A percentile compares a stretch with the other conserved stretches of the same genome.
These are phyloP conservation scores for Colletotrichum tabaci DNA, from an alignment of 2,329 filamentous ascomycete species.

Conservation along the genomic window DNA sequence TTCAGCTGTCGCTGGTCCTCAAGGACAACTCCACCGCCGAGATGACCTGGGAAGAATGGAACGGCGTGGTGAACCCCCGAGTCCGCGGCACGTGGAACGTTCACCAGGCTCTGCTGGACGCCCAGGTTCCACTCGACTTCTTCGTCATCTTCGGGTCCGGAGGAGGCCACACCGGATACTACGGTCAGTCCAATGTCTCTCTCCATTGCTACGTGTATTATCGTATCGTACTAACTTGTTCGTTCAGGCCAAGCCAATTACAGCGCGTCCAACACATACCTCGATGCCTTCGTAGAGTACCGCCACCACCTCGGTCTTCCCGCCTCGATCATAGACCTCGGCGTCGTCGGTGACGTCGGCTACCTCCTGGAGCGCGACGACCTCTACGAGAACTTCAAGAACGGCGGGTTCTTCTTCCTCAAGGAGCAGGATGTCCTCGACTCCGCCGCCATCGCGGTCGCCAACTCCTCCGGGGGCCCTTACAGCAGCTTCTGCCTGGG, in stretches of 20 bases:
- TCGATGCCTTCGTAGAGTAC: slow-evolving; percentile 56
- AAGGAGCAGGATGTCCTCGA: slow-evolving; percentile 27
- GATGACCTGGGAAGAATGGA: slow-evolving; percentile 55
- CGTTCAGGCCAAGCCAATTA: slow-evolving; percentile 56
- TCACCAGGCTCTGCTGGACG: slow-evolving; percentile 48
- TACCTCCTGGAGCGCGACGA: slow-evolving; percentile 40
- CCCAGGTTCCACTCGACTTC: slow-evolving; percentile 51
- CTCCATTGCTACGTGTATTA: too few species aligned
- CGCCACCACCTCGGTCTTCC: slow-evolving; percentile 53
- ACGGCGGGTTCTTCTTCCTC: slow-evolving; percentile 25
- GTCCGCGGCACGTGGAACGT: slow-evolving; percentile 59
- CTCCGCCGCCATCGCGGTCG: slow-evolving; percentile 5
- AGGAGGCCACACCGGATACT: slow-evolving; percentile 58
- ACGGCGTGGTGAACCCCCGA: slow-evolving; percentile 52
- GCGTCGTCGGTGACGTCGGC: slow-evolving; percentile 54
- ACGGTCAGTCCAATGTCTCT: background rate
- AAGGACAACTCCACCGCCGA: background rate
- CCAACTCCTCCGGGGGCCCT: background rate
- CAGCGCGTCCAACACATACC: slow-evolving; percentile 57
- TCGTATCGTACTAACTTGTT: too few species aligned
- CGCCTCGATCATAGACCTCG: slow-evolving; percentile 57
- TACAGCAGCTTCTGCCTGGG: background rate
- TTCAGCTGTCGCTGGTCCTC: slow-evolving; percentile 24
- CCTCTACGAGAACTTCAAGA: slow-evolving; percentile 13
- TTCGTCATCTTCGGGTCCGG: slow-evolving; percentile 65